phyloP scores from a whole-genome alignment of 441 rosid genomes.

The Mallotus japonicus region DNA sequence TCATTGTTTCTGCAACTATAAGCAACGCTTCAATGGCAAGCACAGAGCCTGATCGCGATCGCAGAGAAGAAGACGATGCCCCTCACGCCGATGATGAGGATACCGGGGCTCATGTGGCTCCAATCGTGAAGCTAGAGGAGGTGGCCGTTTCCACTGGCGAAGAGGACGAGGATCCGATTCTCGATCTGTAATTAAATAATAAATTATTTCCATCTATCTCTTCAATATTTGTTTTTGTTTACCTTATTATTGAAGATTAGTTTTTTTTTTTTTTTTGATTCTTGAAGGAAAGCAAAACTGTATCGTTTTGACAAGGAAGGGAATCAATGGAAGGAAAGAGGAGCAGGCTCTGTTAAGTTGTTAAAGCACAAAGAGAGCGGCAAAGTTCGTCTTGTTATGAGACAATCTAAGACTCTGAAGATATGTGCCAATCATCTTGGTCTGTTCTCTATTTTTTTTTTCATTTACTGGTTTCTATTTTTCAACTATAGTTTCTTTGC shows the following conservation, averaged over 20 bases:
- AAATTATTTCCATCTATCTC: too few species aligned
- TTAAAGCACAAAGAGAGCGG: conserved; percentile 62
- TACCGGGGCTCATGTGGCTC: conserved; percentile 92
- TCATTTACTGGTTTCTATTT: not conserved
- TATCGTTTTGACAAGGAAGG: conserved; percentile 79
- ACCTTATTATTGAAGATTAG: not conserved
- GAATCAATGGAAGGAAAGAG: conserved; percentile 93
- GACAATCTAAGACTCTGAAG: conserved; percentile 86
- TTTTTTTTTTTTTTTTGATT: not conserved
- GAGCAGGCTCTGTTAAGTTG: conserved; percentile 78
- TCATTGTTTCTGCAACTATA: too few species aligned
- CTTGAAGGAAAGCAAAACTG: conserved; percentile 67
- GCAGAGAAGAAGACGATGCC: conserved; percentile 64
- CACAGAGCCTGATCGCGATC: conserved; percentile 60
- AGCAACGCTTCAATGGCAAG: conserved; percentile 46
- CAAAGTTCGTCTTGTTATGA: conserved; percentile 78
- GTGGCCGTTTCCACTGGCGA: conserved; percentile 85
- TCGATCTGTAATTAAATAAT: conserved; percentile 58
- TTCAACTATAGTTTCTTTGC: not conserved
- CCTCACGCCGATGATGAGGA: conserved; percentile 87
- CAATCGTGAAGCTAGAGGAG: conserved; percentile 82
- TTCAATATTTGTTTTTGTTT: not conserved
- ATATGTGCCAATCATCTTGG: conserved; percentile 95
- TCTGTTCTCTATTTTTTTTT: conserved; percentile 31
- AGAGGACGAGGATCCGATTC: conserved; percentile 77